phyloP scores from a whole-genome alignment of 257 asterid species.

The Ilex aquifolium region DNA sequence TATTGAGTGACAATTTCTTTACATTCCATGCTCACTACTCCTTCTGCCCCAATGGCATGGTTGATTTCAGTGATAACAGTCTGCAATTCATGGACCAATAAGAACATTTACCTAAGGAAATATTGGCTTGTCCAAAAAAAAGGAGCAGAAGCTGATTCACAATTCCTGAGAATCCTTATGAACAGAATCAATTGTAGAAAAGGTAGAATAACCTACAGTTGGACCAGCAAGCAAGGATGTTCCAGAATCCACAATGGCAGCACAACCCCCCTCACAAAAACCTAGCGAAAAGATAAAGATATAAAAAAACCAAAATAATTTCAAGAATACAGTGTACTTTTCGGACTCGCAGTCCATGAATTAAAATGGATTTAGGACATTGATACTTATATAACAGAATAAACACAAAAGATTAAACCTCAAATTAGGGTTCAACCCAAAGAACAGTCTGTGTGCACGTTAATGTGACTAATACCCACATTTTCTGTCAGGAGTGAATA shows the following conservation, averaged over 20 bases:
- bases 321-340: neutral
- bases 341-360: neutral
- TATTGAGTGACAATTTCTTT: slow-evolving; percentile 62
- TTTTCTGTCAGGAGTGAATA: too few relatives aligned
- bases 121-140: neutral
- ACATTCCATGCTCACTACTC: slow-evolving; percentile 82
- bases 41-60: slow-evolving; percentile 92
- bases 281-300: slow-evolving; percentile 37
- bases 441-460: too few relatives aligned
- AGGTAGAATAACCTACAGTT: slow-evolving; percentile 44
- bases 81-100: slow-evolving; percentile 22
- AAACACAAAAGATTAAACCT: too few relatives aligned
- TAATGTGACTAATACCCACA: too few relatives aligned
- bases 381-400: neutral
- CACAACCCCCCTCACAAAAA: slow-evolving; percentile 75
- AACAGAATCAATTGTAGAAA: neutral
- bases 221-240: slow-evolving; percentile 94
- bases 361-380: neutral
- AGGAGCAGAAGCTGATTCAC: neutral
- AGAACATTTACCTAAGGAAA: too few relatives aligned
- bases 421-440: too few relatives aligned
- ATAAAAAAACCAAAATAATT: neutral
- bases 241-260: slow-evolving; percentile 96
- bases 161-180: neutral
- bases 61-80: slow-evolving; percentile 74